Evolutionary conservation across 192 early-diverging fungal genomes (phyloP).

Genomic region (Coemansia sp.): DNA sequence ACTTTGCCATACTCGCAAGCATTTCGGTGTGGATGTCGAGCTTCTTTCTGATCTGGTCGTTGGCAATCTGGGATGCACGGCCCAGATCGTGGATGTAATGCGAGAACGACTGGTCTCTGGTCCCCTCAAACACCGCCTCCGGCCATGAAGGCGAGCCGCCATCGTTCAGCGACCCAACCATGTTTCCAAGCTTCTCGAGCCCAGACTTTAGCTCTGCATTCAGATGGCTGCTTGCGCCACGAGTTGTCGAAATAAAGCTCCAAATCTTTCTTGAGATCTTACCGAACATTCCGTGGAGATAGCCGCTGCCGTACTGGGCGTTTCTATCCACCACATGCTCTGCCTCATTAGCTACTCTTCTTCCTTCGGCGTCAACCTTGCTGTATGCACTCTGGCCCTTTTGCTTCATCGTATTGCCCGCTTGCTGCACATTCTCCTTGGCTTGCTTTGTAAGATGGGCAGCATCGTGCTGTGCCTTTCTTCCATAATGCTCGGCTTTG

Average conservation of each 20-base stretch:
- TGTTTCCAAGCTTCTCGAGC: conserved; percentile 33
- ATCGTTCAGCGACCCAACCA: conserved; percentile 9
- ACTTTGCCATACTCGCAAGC: conserved; percentile 22
- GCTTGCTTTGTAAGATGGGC: conserved; percentile 12
- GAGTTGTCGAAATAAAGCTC: conserved; percentile 12
- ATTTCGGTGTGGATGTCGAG: conserved; percentile 32
- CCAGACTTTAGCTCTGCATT: conserved; percentile 23
- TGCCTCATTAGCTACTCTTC: conserved; percentile 6
- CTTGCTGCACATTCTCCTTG: conserved; percentile 4
- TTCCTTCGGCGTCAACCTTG: conserved; percentile 12
- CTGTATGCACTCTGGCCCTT: conserved; percentile 19
- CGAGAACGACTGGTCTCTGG: conserved; percentile 23
- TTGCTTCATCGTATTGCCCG: conserved; percentile 15
- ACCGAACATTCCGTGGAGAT: conserved; percentile 8
- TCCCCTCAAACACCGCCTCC: conserved; percentile 34
- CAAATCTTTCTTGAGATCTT: conserved; percentile 5
- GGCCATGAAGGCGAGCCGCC: conserved; percentile 38
- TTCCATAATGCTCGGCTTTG: conserved; percentile 6
- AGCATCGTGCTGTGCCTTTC: conserved; percentile 9
- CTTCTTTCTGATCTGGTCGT: conserved; percentile 26
- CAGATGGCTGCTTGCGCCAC: conserved; percentile 33
- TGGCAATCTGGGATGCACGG: conserved; percentile 29
- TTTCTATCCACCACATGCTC: background rate
- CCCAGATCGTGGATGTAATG: conserved; percentile 34
- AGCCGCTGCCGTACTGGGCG: background rate